These are phyloP conservation scores for Epichloe amarillans DNA, from an alignment of 2,329 filamentous ascomycete species.

Conservation along the genomic window DNA sequence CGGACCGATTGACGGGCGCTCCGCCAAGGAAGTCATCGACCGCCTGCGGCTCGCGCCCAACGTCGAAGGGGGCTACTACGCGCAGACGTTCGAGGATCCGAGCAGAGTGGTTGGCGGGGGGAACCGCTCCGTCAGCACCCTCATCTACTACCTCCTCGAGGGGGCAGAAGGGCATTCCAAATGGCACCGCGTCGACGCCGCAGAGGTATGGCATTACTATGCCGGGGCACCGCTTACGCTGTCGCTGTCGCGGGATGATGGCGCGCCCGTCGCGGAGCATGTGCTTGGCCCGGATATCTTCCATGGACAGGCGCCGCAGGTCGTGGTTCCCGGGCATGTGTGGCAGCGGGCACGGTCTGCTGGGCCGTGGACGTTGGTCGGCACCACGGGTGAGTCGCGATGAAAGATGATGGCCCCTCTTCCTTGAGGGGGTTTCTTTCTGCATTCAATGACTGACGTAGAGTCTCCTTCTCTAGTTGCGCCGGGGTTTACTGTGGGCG, in stretches of 20 bases:
- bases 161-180: conserved; percentile 26
- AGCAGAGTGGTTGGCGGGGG: conserved; percentile 4
- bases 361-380: conserved; percentile 34
- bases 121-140: conserved; percentile 30
- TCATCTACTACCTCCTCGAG: conserved; percentile 40
- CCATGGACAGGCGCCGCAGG: conserved; percentile 26
- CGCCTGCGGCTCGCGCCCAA: conserved; percentile 28
- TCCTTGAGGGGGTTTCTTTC: background rate
- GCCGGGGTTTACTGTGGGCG: background rate
- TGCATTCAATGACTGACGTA: background rate
- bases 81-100: conserved; percentile 31
- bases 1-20: background rate
- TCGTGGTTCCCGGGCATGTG: conserved; percentile 23
- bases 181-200: conserved; percentile 35
- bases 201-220: conserved; percentile 40
- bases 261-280: conserved; percentile 10
- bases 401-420: background rate
- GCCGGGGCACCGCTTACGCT: conserved; percentile 35
- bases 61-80: conserved; percentile 35
- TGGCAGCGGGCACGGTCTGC: conserved; percentile 29
- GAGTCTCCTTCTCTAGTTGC: background rate
- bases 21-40: conserved; percentile 28
- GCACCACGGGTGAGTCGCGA: conserved; percentile 11
- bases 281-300: conserved; percentile 30
- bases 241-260: conserved; percentile 30